phyloP scores from a whole-genome alignment of 2,329 filamentous ascomycete species.

The Lasiodiplodia gonubiensis region DNA sequence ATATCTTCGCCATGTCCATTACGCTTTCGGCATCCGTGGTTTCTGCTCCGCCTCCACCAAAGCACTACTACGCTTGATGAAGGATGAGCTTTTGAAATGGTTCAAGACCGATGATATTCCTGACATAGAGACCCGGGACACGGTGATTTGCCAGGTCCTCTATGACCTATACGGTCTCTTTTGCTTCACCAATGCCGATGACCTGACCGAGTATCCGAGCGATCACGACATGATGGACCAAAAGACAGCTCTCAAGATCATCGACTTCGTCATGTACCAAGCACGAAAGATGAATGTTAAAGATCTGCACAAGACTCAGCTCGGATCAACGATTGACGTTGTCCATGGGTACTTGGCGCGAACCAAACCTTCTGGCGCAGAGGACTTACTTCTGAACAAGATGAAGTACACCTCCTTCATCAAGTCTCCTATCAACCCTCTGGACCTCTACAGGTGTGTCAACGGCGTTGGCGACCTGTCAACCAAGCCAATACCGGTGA shows the following conservation, averaged over 20 bases:
- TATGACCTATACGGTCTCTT: conserved; percentile 48
- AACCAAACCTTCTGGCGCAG: conserved; percentile 68
- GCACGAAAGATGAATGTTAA: conserved; percentile 86
- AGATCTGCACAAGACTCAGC: conserved; percentile 86
- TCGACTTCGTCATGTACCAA: conserved; percentile 82
- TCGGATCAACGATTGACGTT: conserved; percentile 89
- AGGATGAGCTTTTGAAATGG: conserved; percentile 79
- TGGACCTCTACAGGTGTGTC: conserved; percentile 79
- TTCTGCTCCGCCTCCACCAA: conserved; percentile 87
- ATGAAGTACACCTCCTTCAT: conserved; percentile 82
- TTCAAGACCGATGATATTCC: conserved; percentile 65
- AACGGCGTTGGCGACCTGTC: conserved; percentile 68
- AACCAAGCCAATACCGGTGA: conserved; percentile 59
- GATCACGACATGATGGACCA: conserved; percentile 76
- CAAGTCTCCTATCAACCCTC: conserved; percentile 81
- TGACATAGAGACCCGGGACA: conserved; percentile 69
- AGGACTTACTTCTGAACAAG: conserved; percentile 84
- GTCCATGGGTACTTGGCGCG: conserved; percentile 84
- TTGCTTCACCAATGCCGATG: conserved; percentile 42
- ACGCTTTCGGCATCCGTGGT: conserved; percentile 80
- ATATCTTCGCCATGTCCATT: conserved; percentile 80
- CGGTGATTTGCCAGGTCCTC: conserved; percentile 75
- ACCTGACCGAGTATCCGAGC: conserved; percentile 72
- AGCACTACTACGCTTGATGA: conserved; percentile 86
- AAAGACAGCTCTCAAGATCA: conserved; percentile 77